A percentile compares a stretch with the other conserved stretches of the same genome.
phyloP scores from a whole-genome alignment of 306 rosid genomes.

The Vicia villosa region DNA sequence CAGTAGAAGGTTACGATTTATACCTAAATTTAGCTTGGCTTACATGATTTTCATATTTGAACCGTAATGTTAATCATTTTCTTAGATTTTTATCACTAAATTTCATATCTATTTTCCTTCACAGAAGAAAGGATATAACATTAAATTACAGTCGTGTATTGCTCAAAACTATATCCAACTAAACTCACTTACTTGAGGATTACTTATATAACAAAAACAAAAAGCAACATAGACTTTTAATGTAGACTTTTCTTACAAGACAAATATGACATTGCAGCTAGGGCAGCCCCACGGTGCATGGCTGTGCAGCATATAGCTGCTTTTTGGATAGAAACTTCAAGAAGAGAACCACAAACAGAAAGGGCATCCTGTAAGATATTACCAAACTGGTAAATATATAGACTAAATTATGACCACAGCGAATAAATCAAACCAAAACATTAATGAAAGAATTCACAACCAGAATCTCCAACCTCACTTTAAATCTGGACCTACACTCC shows the following conservation, averaged over 20 bases:
- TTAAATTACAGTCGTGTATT: not conserved
- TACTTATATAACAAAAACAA: constrained; percentile 18
- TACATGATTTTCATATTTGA: not conserved
- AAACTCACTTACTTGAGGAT: constrained; percentile 15
- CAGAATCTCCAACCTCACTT: constrained; percentile 22
- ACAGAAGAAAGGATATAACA: not conserved
- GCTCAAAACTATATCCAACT: constrained; percentile 21
- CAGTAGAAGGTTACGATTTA: constrained; percentile 12
- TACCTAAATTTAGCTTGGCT: constrained; percentile 21
- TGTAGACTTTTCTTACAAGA: constrained; percentile 70
- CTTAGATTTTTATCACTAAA: constrained; percentile 3
- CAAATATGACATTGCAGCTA: constrained; percentile 94
- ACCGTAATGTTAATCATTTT: constrained; percentile 20
- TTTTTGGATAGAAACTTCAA: constrained; percentile 86
- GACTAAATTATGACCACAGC: constrained; percentile 23
- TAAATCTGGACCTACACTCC: constrained; percentile 1
- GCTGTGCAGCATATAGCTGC: constrained; percentile 98
- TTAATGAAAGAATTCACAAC: constrained; percentile 20
- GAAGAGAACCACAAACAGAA: constrained; percentile 73
- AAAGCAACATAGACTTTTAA: constrained; percentile 11
- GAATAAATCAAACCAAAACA: constrained; percentile 27
- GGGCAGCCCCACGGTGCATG: constrained; percentile 99
- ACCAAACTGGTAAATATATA: constrained; percentile 23
- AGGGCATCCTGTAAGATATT: constrained; percentile 73
- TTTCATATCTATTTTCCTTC: constrained; percentile 9